Evolutionary conservation across 164 flowering plant genomes (phyloP), one percentile per base, ranked within the genome.

Genomic region (Tetracentron sinense): DNA sequence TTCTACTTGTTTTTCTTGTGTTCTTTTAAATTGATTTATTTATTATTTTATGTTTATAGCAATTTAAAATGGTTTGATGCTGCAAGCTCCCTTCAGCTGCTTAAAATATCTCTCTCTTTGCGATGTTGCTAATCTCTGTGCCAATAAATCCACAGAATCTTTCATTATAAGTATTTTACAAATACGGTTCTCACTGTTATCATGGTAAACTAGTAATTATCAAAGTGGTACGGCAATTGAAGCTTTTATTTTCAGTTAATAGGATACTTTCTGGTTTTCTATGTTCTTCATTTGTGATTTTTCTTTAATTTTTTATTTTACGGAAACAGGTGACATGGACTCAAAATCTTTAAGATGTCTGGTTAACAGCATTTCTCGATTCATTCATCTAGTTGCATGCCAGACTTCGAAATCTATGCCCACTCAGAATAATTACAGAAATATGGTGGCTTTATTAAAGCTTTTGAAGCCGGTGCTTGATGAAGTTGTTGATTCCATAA

Each of bases 351-450:
- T 83, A 54, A 72, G 79, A 73, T 84, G 91, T 73, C 82, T 90
- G 25, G 60, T 73, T 60, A 93, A 93, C 81, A 93, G 94, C 74
- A 83, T 88, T 27, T 87, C 94, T 67, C 87, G 96, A 58, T 88
- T 85, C 69, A 79, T 88, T 72, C 97, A 81, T 81, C 75, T 93
- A 52, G 85, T 87, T 54, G 75, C 90, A n/a, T 82, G 84, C 72
- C 84, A 74, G 68, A 70, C 68, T 42, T 65, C 73, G 49, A 85
- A 77, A 62, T 57, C 72, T 28, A 54, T 70, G 60, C 89, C 86
- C 46, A 61, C 80, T 63, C 83, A 79, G 72, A 80, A 75, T 64
- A 81, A 78, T 63, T 87, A 70, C 58, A 66, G 42, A 51, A 76
- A 63, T 56, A 64, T 87, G 57, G 84, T 73, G 19, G 71, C 65